Base-by-base conservation (phyloP, 371 early-diverging fungal species). In the Lichtheimia ornata region DNA sequence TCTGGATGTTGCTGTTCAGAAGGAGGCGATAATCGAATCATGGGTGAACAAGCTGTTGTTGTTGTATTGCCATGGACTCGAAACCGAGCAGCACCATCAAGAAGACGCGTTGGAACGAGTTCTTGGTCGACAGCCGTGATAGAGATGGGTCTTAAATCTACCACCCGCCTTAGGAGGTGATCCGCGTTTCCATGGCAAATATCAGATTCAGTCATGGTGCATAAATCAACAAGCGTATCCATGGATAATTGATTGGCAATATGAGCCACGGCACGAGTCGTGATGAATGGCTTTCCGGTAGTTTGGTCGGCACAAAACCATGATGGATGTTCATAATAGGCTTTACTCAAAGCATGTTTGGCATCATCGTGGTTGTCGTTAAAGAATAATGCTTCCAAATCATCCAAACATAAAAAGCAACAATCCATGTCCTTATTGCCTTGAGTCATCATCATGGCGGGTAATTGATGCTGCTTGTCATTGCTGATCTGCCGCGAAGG, bases 251-350 rank as follows among this genome's bases (percentile, higher is more conserved):
- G 45, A 14, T 18, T 27, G 30, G 68, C 64, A 44, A 60, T 40
- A 13, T 55, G 30, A 17, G 53, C 61, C 6, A 61, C 61, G 2
- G 56, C 68, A 12, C 53, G 58, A n/a, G 64, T 61, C 59, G 57
- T 63, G n/a, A 63, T 25, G 17, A 60, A 68, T 9, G 59, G 50
- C 4, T 61, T 63, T 4, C 68, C 64, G 20, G 57, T 52, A 11
- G 53, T 27, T 27, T 65, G 66, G 45, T 65, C 66, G 50, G 58
- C 64, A 64, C 62, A 62, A 18, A 66, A 66, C 49, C 53, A 60
- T 20, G 56, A 53, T 18, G 61, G 65, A 28, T 60, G 61, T 24
- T 65, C 61, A 15, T 59, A 47, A 44, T 60, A 65, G 1, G 56
- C 14, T 5, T 30, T 54, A 6, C 22, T 22, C 18, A 65, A 44